Conservation (phyloP, 2,329 filamentous ascomycete genomes). For the Colletotrichum chrysophilum region DNA sequence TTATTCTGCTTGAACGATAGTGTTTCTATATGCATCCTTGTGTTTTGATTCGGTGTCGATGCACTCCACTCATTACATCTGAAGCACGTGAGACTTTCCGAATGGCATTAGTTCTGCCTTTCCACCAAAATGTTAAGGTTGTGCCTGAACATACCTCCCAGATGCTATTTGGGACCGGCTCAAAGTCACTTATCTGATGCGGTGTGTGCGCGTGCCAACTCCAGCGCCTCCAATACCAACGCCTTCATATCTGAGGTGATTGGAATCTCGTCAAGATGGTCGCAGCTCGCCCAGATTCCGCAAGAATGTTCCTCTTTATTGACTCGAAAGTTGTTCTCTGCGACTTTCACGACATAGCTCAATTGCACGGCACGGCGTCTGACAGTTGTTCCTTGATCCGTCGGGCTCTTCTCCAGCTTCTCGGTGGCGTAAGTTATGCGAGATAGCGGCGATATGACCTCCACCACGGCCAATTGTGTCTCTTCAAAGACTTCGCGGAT, state of each 20-base stretch:
- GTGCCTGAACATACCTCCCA: neutral
- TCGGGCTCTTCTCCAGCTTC: neutral
- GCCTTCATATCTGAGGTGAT: neutral
- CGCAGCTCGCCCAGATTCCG: neutral
- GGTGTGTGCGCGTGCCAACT: neutral
- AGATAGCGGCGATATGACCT: neutral
- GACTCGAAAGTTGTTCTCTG: neutral
- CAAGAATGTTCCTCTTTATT: neutral
- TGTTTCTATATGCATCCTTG: neutral
- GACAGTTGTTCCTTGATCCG: neutral
- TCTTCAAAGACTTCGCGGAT: neutral
- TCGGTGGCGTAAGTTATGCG: neutral
- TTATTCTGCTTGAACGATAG: neutral
- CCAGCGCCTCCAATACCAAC: neutral
- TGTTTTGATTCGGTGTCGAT: neutral
- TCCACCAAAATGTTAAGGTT: neutral
- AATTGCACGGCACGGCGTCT: neutral
- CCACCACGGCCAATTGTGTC: neutral
- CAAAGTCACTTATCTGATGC: neutral
- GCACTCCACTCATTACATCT: neutral
- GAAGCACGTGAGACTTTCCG: neutral
- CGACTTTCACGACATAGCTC: neutral
- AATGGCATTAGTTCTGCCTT: neutral
- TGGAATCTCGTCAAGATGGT: neutral
- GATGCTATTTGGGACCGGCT: neutral